Evolutionary conservation across 108 stramenopile species (phyloP).

Genomic region (Tribonema minus): DNA sequence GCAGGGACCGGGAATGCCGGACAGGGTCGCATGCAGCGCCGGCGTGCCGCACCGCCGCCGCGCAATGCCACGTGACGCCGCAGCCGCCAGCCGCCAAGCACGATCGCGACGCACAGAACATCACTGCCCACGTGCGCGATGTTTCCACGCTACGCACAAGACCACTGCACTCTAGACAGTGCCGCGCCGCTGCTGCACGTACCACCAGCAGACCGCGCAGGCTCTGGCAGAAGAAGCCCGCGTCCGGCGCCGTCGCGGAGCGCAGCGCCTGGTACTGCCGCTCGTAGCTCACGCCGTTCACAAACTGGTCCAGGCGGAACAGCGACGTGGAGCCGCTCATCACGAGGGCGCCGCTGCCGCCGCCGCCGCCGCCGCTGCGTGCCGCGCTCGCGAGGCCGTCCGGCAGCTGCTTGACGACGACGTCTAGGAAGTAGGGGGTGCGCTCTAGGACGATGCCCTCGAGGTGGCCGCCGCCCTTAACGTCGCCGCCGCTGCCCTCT

Average conservation of each 20-base stretch:
- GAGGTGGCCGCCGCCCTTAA: not conserved
- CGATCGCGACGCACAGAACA: not conserved
- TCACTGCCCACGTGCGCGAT: no score
- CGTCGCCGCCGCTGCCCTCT: not conserved
- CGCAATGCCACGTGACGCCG: not conserved
- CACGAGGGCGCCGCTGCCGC: not conserved
- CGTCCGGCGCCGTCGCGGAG: slow-evolving; percentile 16
- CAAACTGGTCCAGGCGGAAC: slow-evolving; percentile 41
- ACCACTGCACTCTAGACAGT: not conserved
- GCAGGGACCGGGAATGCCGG: not conserved
- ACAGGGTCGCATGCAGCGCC: not conserved
- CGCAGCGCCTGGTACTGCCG: slow-evolving; percentile 32
- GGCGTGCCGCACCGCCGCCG: not conserved
- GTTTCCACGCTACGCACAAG: no score
- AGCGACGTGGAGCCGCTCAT: slow-evolving; percentile 2
- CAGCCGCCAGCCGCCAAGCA: not conserved
- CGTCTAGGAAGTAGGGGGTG: slow-evolving; percentile 13
- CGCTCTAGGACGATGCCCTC: not conserved
- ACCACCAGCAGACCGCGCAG: slow-evolving; percentile 9
- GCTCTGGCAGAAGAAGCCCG: slow-evolving; percentile 8
- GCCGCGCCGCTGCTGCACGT: not conserved
- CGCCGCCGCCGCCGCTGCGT: not conserved
- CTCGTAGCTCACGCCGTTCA: slow-evolving; percentile 36
- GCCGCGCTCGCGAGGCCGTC: slow-evolving; percentile 15
- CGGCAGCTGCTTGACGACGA: slow-evolving; percentile 19